Evolutionary conservation across 352 stramenopile species (phyloP).

Genomic region (Pythium folliculosum): DNA sequence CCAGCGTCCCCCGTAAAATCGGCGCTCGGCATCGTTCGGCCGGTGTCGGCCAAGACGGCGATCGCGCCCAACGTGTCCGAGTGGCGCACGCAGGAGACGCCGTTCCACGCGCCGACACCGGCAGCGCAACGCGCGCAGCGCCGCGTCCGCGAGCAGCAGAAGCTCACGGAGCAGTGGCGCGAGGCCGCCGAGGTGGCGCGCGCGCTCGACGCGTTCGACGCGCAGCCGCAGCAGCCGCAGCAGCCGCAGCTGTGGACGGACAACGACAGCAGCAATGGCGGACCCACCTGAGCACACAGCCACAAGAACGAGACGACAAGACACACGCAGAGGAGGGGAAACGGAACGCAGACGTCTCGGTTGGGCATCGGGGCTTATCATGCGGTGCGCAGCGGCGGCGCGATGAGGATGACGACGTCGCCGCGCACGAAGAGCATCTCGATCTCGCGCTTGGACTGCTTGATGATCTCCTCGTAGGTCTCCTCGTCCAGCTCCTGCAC

Average conservation of each 20-base stretch:
- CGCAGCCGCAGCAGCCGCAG: too few species aligned
- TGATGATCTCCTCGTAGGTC: slow-evolving; percentile 98
- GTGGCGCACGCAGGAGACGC: slow-evolving; percentile 38
- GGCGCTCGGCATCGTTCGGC: too few species aligned
- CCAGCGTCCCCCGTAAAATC: too few species aligned
- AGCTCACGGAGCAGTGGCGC: slow-evolving; percentile 19
- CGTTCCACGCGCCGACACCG: slow-evolving; percentile 13
- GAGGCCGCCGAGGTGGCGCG: slow-evolving; percentile 32
- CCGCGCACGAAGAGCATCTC: slow-evolving; percentile 99
- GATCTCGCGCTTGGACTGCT: slow-evolving; percentile 93
- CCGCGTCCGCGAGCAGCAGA: slow-evolving; percentile 1
- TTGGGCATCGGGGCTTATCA: too few species aligned
- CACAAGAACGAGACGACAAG: background rate
- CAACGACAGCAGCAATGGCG: too few species aligned
- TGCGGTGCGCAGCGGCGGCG: slow-evolving; percentile 93
- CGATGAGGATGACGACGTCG: slow-evolving; percentile 98
- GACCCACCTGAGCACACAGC: background rate
- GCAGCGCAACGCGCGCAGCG: background rate
- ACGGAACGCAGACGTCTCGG: too few species aligned
- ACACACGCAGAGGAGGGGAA: background rate
- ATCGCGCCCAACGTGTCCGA: slow-evolving; percentile 42
- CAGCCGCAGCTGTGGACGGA: too few species aligned
- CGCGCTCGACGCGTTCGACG: slow-evolving; percentile 32
- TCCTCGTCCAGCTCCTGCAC: slow-evolving; percentile 96
- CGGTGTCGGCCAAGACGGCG: slow-evolving; percentile 29